Conservation (phyloP, 2,329 filamentous ascomycete species). For the Aspergillus fructus region DNA sequence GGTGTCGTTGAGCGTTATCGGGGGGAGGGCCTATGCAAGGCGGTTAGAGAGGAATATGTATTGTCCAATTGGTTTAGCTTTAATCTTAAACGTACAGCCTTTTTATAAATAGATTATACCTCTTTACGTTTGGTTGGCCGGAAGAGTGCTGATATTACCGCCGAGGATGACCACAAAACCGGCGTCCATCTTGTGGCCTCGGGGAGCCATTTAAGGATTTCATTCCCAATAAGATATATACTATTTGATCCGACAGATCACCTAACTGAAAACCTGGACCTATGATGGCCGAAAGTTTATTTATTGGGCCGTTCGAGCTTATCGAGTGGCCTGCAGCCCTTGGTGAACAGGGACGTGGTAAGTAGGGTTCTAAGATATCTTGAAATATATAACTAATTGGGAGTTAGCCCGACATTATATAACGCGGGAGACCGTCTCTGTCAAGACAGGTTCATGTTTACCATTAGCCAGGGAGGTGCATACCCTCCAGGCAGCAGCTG, state of each 20-base stretch:
- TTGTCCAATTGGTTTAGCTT: not conserved
- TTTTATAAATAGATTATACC: not conserved
- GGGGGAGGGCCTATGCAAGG: too few relatives aligned
- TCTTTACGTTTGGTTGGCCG: not conserved
- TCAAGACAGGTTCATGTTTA: not conserved
- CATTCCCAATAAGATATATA: not conserved
- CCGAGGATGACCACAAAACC: not conserved
- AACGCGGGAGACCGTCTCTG: not conserved
- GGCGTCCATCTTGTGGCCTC: not conserved
- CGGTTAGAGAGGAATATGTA: not conserved
- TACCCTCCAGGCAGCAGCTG: constrained; percentile 9
- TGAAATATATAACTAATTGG: not conserved
- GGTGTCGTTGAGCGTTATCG: not conserved
- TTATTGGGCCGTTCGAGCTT: not conserved
- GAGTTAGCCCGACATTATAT: not conserved
- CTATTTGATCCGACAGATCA: not conserved
- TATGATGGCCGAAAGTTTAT: not conserved
- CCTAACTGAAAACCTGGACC: not conserved
- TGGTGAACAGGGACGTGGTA: not conserved
- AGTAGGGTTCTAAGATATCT: not conserved
- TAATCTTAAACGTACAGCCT: not conserved
- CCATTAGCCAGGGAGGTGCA: not conserved
- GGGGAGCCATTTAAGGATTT: not conserved
- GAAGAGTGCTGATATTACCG: not conserved
- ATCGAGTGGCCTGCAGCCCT: not conserved